These are phyloP conservation scores for Kwoniella bestiolae DNA, from an alignment of 768 basidiomycete genomes.

Conservation along the genomic window DNA sequence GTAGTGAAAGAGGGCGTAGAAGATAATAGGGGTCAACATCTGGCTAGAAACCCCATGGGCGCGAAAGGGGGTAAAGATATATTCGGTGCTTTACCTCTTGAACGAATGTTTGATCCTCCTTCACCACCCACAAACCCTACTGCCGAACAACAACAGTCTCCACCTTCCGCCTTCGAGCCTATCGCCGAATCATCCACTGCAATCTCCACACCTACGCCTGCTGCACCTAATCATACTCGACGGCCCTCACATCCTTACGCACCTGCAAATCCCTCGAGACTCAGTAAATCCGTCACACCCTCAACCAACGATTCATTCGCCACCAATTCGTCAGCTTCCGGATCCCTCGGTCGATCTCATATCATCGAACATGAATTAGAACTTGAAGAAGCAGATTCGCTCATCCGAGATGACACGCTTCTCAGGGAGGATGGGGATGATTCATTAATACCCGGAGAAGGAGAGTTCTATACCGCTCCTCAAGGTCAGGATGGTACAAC, in stretches of 20 bases:
- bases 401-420: constrained; percentile 13
- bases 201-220: constrained; percentile 19
- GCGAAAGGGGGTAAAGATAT: constrained; percentile 41
- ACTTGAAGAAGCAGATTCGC: constrained; percentile 19
- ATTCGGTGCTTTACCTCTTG: constrained; percentile 31
- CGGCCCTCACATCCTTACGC: constrained; percentile 52
- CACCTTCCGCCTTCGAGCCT: background rate
- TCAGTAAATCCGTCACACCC: constrained; percentile 55
- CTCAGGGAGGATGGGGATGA: constrained; percentile 7
- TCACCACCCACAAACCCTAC: constrained; percentile 66
- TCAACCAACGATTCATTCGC: constrained; percentile 30
- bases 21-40: constrained; percentile 40
- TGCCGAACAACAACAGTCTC: constrained; percentile 40
- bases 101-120: constrained; percentile 82
- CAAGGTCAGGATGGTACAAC: constrained; percentile 14
- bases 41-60: constrained; percentile 37
- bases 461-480: constrained; percentile 13
- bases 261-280: constrained; percentile 48
- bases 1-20: constrained; percentile 52
- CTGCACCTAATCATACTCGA: constrained; percentile 10
- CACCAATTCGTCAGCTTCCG: constrained; percentile 4
- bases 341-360: constrained; percentile 4
- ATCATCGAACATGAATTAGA: constrained; percentile 13
- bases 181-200: constrained; percentile 25
- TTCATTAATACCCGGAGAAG: background rate